These are phyloP conservation scores for Sophora flavescens DNA, from an alignment of 306 rosid species.

Conservation along the genomic window DNA sequence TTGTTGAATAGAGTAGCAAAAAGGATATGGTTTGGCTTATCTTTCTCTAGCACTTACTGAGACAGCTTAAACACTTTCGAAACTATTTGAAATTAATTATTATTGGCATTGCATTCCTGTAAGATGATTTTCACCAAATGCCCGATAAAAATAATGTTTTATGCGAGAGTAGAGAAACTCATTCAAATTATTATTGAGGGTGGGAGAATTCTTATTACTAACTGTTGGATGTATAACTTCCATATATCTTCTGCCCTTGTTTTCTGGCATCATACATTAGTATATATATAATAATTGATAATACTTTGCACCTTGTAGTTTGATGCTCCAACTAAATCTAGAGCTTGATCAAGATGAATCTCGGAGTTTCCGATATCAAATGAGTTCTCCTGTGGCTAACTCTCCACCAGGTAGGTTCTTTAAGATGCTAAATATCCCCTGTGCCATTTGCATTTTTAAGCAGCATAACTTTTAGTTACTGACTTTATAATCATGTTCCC, in stretches of 20 bases:
- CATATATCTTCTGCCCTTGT: conserved; percentile 20
- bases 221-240: conserved; percentile 22
- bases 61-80: conserved; percentile 20
- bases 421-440: conserved; percentile 26
- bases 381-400: conserved; percentile 85
- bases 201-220: conserved; percentile 18
- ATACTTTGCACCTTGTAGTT: conserved; percentile 53
- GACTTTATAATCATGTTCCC: conserved; percentile 21
- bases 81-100: conserved; percentile 28
- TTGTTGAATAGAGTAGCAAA: conserved; percentile 18
- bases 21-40: neutral
- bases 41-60: neutral
- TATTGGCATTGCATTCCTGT: neutral
- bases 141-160: neutral
- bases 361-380: conserved; percentile 77
- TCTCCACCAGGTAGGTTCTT: conserved; percentile 92
- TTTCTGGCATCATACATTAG: conserved; percentile 24
- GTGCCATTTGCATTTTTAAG: conserved; percentile 30
- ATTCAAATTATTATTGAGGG: neutral
- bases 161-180: conserved; percentile 2
- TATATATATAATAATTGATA: conserved; percentile 33
- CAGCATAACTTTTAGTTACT: conserved; percentile 3
- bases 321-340: conserved; percentile 93
- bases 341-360: conserved; percentile 95
- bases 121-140: conserved; percentile 1